These are phyloP conservation scores for Chytridium lagenaria DNA, from an alignment of 371 early-diverging fungal genomes.

Conservation along the genomic window DNA sequence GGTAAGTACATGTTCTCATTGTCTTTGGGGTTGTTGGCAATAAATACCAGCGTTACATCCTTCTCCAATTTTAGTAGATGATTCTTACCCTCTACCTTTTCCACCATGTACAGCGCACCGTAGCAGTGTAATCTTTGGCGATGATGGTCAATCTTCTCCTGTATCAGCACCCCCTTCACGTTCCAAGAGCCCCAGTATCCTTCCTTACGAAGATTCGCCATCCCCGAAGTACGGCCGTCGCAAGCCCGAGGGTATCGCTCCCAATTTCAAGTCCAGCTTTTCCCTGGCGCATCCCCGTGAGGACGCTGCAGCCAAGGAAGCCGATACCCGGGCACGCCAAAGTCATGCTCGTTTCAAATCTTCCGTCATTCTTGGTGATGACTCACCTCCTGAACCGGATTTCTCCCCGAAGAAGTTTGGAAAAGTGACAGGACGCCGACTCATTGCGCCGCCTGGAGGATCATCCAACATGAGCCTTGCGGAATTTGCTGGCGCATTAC, in stretches of 20 bases:
- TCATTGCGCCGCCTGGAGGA: conserved; percentile 26
- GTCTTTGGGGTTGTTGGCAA: not conserved
- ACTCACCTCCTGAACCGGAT: conserved; percentile 13
- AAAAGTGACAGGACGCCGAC: conserved; percentile 9
- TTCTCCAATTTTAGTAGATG: not conserved
- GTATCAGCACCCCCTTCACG: not conserved
- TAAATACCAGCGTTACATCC: too few relatives aligned
- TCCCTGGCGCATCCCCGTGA: conserved; percentile 1
- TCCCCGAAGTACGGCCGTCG: not conserved
- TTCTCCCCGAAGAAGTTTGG: conserved; percentile 12
- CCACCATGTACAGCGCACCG: conserved; percentile 3
- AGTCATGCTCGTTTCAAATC: not conserved
- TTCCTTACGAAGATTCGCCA: conserved; percentile 14
- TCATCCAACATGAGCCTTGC: conserved; percentile 15
- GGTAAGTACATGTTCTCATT: not conserved
- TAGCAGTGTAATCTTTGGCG: conserved; percentile 21
- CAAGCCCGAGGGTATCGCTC: conserved; percentile 15
- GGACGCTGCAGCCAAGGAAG: not conserved
- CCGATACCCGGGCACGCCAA: not conserved
- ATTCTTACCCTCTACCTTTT: not conserved
- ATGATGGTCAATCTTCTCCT: not conserved
- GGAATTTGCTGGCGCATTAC: conserved; percentile 21
- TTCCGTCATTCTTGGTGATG: conserved; percentile 15
- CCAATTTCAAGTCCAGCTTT: conserved; percentile 18
- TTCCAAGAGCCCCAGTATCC: not conserved